Evolutionary conservation across 176 grass and related monocot genomes (phyloP).

Genomic region (Oryza brachyantha): DNA sequence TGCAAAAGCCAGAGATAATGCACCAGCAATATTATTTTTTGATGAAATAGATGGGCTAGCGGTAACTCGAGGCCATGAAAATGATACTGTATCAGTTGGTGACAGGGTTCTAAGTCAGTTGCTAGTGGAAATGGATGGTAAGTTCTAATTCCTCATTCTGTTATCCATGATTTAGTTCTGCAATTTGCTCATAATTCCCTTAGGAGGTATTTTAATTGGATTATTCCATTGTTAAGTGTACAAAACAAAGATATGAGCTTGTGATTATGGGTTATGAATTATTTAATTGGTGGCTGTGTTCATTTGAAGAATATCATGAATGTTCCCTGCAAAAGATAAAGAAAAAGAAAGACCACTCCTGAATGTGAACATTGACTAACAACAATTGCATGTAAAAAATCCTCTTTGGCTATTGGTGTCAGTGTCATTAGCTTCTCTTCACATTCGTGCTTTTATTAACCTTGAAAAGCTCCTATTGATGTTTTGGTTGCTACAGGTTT

Average conservation of each 20-base stretch:
- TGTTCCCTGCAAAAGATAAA: neutral
- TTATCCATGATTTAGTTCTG: neutral
- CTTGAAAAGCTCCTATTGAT: neutral
- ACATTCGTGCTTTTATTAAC: neutral
- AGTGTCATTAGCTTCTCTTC: neutral
- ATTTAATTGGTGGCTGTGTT: neutral
- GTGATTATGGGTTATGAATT: neutral
- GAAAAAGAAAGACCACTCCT: too few species aligned
- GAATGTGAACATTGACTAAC: neutral
- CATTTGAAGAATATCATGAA: neutral
- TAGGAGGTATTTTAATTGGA: neutral
- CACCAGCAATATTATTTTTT: slow-evolving; percentile 92
- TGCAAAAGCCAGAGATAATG: slow-evolving; percentile 76
- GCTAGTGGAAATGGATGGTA: slow-evolving; percentile 96
- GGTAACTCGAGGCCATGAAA: slow-evolving; percentile 61
- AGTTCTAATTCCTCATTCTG: slow-evolving; percentile 23
- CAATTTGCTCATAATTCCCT: neutral
- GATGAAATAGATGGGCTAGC: slow-evolving; percentile 99
- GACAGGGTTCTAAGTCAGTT: slow-evolving; percentile 85
- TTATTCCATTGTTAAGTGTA: neutral
- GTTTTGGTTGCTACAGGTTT: slow-evolving; percentile 55
- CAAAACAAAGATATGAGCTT: neutral
- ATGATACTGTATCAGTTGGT: slow-evolving; percentile 66
- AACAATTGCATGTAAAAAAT: neutral
- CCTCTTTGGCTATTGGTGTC: neutral